phyloP scores from a whole-genome alignment of 73 alveolate genomes.

The Urostyla sp. region DNA sequence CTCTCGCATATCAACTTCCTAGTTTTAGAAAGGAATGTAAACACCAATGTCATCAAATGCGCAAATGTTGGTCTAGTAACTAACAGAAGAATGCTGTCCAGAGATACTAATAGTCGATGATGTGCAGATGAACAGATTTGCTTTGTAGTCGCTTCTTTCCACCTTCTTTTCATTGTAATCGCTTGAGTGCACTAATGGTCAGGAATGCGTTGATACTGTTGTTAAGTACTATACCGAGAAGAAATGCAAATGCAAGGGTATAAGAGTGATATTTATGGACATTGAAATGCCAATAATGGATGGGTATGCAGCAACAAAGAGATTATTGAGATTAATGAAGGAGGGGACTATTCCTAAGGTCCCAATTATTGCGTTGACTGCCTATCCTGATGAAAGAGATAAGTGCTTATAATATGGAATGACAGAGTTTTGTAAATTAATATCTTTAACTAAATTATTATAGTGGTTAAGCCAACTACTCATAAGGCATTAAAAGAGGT shows the following conservation, averaged over 20 bases:
- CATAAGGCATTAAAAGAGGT: neutral
- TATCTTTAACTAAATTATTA: neutral
- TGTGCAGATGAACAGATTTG: slow-evolving; percentile 4
- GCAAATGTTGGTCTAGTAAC: no score
- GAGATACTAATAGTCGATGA: slow-evolving; percentile 26
- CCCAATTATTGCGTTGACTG: slow-evolving; percentile 12
- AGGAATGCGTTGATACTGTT: slow-evolving; percentile 8
- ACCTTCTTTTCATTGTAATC: neutral
- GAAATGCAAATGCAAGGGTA: slow-evolving; percentile 7
- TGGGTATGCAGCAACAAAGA: slow-evolving; percentile 18
- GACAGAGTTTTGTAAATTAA: neutral
- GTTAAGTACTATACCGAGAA: neutral
- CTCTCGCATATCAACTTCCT: no score
- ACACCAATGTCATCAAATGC: no score
- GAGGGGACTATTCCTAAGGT: neutral
- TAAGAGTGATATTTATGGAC: slow-evolving; percentile 14
- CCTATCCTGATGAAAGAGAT: slow-evolving; percentile 6
- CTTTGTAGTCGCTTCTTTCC: slow-evolving; percentile 13
- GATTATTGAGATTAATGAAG: neutral
- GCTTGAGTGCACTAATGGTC: slow-evolving; percentile 5
- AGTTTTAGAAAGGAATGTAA: no score
- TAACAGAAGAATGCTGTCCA: no score
- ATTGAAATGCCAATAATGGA: slow-evolving; percentile 47
- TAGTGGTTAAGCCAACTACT: slow-evolving; percentile 3
- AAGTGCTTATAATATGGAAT: neutral